These are phyloP conservation scores for Lipomyces orientalis DNA, from an alignment of 805 yeast species.

Conservation along the genomic window DNA sequence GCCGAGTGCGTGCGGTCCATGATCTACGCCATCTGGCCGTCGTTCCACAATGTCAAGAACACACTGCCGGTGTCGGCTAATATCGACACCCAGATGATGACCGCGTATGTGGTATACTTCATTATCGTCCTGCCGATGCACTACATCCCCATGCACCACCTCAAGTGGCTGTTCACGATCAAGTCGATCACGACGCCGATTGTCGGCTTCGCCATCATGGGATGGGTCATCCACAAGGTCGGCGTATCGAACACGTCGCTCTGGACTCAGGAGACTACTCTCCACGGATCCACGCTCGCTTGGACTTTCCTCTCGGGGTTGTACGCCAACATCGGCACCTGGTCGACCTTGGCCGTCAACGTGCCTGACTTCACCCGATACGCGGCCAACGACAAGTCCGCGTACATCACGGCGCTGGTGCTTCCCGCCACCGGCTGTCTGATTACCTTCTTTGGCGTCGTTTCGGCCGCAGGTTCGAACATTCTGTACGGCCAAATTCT, in stretches of 20 bases:
- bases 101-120: slow-evolving; percentile 84
- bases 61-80: slow-evolving; percentile 39
- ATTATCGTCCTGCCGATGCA: slow-evolving; percentile 76
- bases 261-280: slow-evolving; percentile 41
- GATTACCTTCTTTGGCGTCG: slow-evolving; percentile 33
- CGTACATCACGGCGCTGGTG: slow-evolving; percentile 20
- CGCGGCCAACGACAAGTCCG: slow-evolving; percentile 48
- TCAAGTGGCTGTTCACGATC: slow-evolving; percentile 81
- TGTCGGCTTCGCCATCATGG: slow-evolving; percentile 80
- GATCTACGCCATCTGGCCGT: slow-evolving; percentile 74
- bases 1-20: slow-evolving; percentile 80
- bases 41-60: slow-evolving; percentile 48
- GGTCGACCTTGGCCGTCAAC: slow-evolving; percentile 52
- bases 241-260: slow-evolving; percentile 1
- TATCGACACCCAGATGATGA: slow-evolving; percentile 56
- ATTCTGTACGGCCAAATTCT: slow-evolving; percentile 23
- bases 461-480: slow-evolving; percentile 29
- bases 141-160: slow-evolving; percentile 79
- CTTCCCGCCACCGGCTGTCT: slow-evolving; percentile 28
- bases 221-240: slow-evolving; percentile 77
- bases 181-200: slow-evolving; percentile 70
- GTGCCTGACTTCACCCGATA: slow-evolving; percentile 58
- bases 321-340: slow-evolving; percentile 57
- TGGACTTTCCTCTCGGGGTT: slow-evolving; percentile 67
- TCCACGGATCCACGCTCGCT: slow-evolving; percentile 65